Evolutionary conservation across 805 yeast genomes (phyloP), one percentile per base, ranked within the genome.

Genomic region (Hanseniaspora pseudoguilliermondii): DNA sequence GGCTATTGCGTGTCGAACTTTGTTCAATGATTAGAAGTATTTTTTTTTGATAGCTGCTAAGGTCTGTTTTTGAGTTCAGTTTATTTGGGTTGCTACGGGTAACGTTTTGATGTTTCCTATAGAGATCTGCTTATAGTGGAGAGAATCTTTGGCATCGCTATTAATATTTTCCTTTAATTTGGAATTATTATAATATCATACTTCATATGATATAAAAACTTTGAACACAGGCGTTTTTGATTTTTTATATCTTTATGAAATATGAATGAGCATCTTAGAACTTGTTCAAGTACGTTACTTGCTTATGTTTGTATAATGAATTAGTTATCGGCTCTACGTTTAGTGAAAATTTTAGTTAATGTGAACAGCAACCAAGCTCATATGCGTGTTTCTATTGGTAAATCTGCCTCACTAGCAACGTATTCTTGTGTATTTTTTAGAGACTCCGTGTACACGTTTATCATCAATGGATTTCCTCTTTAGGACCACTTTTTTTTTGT

Each of bases 61-160:
- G 25, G 6, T 44, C 15, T 13, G 34, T 44, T 29, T 15, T 44
- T 44, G n/a, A 16, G n/a, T 29, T 18, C 36, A n/a, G 10, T 18
- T 27, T 44, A 18, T 44, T 8, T 44, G 36, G 23, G 18, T 27
- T 44, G 25, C 9, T 4, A 10, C n/a, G 47, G 49, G 27, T 34
- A 20, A 38, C 11, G 6, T 20, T 8, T n/a, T 20, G 20, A 20
- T 5, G 16, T 15, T 18, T 46, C 20, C 20, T 3, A 13, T n/a
- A 13, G 35, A 10, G 29, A 18, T 46, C 39, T 29, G 23, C 27
- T 34, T 43, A 43, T 15, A n/a, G 48, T 43, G 55, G 55, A 51
- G 55, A 51, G 55, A 51, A 51, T 51, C 43, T 51, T 51, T 51
- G 55, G 55, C 55, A 25, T 51, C 44, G 38, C 15, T 23, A 13